Evolutionary conservation across 2,329 filamentous ascomycete species (phyloP).

Genomic region (Trichoderma harzianum): DNA sequence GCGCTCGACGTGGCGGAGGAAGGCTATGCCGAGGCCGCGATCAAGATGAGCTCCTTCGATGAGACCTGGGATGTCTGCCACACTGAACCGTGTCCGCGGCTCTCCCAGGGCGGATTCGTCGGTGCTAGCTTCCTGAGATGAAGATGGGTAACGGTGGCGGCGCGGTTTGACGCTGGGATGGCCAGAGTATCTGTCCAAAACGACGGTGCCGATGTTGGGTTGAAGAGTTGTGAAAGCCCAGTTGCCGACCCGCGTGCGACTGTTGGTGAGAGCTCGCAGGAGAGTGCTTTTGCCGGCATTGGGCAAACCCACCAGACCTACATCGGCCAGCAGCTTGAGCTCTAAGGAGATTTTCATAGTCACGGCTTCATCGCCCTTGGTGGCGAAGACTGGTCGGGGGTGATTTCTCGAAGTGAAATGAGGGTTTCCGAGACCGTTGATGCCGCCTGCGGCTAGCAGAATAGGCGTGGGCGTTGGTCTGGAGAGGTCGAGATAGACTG

Average conservation of each 20-base stretch:
- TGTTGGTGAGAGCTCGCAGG: constrained; percentile 81
- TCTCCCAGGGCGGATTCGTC: constrained; percentile 39
- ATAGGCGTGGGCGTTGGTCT: constrained; percentile 78
- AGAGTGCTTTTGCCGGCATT: constrained; percentile 97
- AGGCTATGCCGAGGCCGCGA: constrained; percentile 84
- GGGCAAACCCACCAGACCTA: constrained; percentile 89
- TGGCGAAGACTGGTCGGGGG: constrained; percentile 80
- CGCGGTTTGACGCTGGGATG: constrained; percentile 54
- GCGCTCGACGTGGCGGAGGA: constrained; percentile 90
- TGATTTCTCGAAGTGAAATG: constrained; percentile 80
- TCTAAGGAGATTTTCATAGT: constrained; percentile 81
- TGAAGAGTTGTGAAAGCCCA: constrained; percentile 97
- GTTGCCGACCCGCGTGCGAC: constrained; percentile 81
- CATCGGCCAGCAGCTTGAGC: constrained; percentile 90
- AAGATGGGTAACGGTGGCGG: constrained; percentile 31
- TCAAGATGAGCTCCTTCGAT: constrained; percentile 92
- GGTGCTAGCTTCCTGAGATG: constrained; percentile 42
- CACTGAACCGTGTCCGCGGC: constrained; percentile 76
- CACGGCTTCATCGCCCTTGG: constrained; percentile 76
- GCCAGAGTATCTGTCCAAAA: constrained; percentile 82
- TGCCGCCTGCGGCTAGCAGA: constrained; percentile 79
- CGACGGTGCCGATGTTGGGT: constrained; percentile 92
- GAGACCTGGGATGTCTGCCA: constrained; percentile 93
- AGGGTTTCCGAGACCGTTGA: constrained; percentile 89
- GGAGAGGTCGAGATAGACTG: constrained; percentile 70